Evolutionary conservation across 2,329 filamentous ascomycete species (phyloP).

Genomic region (Aspergillus terreus): DNA sequence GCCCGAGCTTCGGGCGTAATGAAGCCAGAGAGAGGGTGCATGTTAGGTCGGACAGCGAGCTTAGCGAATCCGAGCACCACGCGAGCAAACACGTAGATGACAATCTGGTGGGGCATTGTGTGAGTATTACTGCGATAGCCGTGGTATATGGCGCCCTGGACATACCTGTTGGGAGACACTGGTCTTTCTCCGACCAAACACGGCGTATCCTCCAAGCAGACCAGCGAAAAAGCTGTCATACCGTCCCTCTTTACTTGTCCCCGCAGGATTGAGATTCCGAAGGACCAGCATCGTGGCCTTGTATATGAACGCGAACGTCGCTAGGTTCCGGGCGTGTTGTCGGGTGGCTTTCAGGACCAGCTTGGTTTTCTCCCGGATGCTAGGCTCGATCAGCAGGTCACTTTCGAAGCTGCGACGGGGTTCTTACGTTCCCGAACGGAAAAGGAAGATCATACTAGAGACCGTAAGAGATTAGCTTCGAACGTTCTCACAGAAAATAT

Average conservation of each 20-base stretch:
- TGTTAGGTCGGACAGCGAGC: constrained; percentile 65
- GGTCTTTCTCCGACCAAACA: constrained; percentile 79
- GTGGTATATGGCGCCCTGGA: neutral
- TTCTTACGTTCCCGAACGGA: constrained; percentile 78
- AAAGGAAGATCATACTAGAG: constrained; percentile 86
- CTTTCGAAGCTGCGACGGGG: neutral
- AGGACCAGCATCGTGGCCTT: constrained; percentile 77
- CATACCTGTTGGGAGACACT: constrained; percentile 72
- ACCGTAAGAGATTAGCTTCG: neutral
- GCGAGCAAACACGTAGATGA: constrained; percentile 94
- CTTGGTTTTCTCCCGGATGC: constrained; percentile 68
- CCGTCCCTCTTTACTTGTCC: constrained; percentile 57
- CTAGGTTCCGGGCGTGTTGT: constrained; percentile 87
- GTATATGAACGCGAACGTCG: constrained; percentile 86
- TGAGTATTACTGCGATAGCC: neutral
- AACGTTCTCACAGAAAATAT: neutral
- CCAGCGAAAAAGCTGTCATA: constrained; percentile 86
- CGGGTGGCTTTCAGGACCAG: constrained; percentile 82
- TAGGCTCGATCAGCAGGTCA: constrained; percentile 22
- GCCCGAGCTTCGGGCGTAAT: constrained; percentile 44
- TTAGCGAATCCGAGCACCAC: constrained; percentile 82
- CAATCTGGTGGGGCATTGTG: constrained; percentile 58
- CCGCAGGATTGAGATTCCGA: constrained; percentile 50
- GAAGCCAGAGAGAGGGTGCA: constrained; percentile 38
- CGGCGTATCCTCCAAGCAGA: constrained; percentile 82